A percentile compares a stretch with the other conserved stretches of the same genome.
Conservation (phyloP, 768 basidiomycete species). For the Rhizopogon vulgaris region DNA sequence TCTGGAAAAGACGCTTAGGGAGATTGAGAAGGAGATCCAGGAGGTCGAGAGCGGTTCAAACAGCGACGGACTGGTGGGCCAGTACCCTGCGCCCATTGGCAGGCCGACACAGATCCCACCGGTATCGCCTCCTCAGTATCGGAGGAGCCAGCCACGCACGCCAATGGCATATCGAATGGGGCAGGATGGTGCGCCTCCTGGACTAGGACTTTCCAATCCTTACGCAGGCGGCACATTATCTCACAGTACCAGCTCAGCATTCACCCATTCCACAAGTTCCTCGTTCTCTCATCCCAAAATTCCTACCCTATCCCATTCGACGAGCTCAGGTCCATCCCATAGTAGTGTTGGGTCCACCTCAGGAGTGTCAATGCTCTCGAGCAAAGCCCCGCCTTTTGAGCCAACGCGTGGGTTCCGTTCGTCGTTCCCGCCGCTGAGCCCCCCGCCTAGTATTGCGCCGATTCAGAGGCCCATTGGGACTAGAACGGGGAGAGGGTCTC, state of each 20-base stretch:
- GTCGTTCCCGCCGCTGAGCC: slow-evolving; percentile 15
- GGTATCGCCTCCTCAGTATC: slow-evolving; percentile 21
- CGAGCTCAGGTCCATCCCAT: not conserved
- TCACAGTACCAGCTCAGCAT: not conserved
- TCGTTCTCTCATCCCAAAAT: slow-evolving; percentile 7
- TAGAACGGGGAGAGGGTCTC: too few species aligned
- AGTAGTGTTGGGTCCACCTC: not conserved
- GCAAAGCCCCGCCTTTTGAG: slow-evolving; percentile 50
- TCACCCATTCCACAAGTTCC: slow-evolving; percentile 3
- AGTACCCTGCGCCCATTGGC: slow-evolving; percentile 22
- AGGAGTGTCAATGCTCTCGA: slow-evolving; percentile 38
- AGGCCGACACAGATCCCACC: slow-evolving; percentile 12
- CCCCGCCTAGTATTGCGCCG: slow-evolving; percentile 7
- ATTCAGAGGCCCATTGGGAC: not conserved
- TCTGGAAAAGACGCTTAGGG: slow-evolving; percentile 60
- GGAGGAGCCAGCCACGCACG: slow-evolving; percentile 23
- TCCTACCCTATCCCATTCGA: slow-evolving; percentile 21
- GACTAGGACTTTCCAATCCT: slow-evolving; percentile 11
- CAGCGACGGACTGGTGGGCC: slow-evolving; percentile 6
- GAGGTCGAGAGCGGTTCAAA: slow-evolving; percentile 3
- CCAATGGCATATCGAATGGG: slow-evolving; percentile 17
- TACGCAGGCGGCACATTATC: slow-evolving; percentile 9
- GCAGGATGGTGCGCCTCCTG: slow-evolving; percentile 8
- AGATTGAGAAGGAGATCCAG: slow-evolving; percentile 52
- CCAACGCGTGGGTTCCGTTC: slow-evolving; percentile 29